phyloP scores from a whole-genome alignment of 257 asterid species.

The Fraxinus americana region DNA sequence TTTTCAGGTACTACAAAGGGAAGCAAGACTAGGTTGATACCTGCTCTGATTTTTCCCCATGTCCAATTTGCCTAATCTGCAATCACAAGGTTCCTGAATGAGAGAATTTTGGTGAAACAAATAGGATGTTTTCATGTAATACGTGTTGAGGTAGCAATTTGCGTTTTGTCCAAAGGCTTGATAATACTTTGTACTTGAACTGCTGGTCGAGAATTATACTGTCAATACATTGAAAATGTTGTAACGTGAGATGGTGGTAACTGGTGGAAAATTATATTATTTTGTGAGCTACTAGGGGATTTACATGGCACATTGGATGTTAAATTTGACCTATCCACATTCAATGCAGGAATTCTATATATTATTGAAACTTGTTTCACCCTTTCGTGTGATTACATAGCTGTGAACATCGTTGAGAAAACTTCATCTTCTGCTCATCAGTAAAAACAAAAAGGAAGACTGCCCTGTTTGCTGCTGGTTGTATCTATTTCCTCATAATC shows the following conservation, averaged over 20 bases:
- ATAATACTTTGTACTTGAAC: conserved; percentile 5
- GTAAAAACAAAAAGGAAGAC: no score
- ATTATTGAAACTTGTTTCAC: not conserved
- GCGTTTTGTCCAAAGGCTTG: not conserved
- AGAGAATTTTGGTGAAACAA: conserved; percentile 4
- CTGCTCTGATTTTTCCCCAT: not conserved
- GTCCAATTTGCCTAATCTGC: conserved; percentile 1
- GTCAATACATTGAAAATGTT: not conserved
- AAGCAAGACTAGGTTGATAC: conserved; percentile 73
- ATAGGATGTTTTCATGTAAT: not conserved
- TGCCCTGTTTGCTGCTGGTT: no score
- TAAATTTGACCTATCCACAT: not conserved
- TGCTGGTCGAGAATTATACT: conserved; percentile 3
- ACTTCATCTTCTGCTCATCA: no score
- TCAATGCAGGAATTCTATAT: not conserved
- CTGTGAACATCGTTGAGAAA: no score
- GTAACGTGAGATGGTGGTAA: not conserved
- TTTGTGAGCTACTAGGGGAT: not conserved
- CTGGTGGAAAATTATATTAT: conserved; percentile 7
- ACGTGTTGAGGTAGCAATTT: not conserved
- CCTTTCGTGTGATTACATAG: not conserved
- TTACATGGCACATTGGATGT: not conserved
- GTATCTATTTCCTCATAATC: no score
- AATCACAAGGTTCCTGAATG: not conserved
- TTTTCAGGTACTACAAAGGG: conserved; percentile 73